A percentile compares a stretch with the other conserved stretches of the same genome.
These are phyloP conservation scores for Lactarius indigo DNA, from an alignment of 768 basidiomycete species.

Conservation along the genomic window DNA sequence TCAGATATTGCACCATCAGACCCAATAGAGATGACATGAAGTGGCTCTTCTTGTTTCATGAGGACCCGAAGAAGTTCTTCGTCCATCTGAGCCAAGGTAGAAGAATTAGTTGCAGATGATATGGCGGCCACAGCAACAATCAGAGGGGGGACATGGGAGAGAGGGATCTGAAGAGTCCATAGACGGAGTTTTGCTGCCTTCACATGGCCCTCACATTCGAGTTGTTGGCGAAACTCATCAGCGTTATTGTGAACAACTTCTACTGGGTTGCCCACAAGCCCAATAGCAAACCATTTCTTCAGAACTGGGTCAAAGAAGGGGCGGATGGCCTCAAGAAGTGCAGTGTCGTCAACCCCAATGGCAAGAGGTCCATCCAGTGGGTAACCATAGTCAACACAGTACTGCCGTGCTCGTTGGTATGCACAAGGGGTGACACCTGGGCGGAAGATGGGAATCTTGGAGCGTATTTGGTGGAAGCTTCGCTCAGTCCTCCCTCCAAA, in stretches of 20 bases:
- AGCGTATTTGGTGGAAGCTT: not conserved
- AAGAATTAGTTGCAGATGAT: not conserved
- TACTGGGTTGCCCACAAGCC: not conserved
- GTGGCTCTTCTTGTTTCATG: not conserved
- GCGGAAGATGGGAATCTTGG: not conserved
- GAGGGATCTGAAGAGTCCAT: not conserved
- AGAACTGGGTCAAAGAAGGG: not conserved
- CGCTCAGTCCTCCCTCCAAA: not conserved
- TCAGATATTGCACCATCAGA: not conserved
- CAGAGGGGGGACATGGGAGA: not conserved
- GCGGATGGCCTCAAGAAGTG: not conserved
- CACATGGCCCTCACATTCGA: not conserved
- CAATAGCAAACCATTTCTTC: not conserved
- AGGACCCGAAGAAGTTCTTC: not conserved
- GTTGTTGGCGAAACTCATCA: not conserved
- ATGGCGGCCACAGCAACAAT: not conserved
- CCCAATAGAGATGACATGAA: not conserved
- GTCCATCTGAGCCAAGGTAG: not conserved
- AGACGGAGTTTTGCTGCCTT: not conserved
- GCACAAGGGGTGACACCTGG: not conserved
- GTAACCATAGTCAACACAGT: not conserved
- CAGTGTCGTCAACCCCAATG: not conserved
- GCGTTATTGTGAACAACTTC: not conserved
- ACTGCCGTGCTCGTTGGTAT: not conserved
- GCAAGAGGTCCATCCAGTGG: not conserved